Percentiles rank a stretch among this genome's conserved stretches.
Conservation (phyloP, 352 stramenopile species). For the Phytopythium montanum region DNA sequence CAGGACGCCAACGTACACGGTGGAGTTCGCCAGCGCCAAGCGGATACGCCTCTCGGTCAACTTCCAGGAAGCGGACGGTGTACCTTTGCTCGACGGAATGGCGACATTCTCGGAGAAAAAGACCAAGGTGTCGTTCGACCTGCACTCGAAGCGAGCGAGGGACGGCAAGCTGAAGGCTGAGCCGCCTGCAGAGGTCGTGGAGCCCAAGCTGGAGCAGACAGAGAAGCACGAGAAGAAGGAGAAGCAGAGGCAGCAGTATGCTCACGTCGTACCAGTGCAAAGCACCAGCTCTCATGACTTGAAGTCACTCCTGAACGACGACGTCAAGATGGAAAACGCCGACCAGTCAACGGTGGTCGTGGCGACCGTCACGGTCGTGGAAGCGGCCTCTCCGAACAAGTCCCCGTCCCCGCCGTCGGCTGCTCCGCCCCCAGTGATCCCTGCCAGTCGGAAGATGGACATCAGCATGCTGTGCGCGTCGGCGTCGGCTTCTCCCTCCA, state of each 20-base stretch:
- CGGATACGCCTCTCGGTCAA: conserved; percentile 78
- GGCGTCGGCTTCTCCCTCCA: conserved; percentile 19
- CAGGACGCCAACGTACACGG: conserved; percentile 45
- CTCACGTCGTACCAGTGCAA: background rate
- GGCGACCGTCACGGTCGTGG: background rate
- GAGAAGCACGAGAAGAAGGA: background rate
- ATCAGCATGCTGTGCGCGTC: conserved; percentile 36
- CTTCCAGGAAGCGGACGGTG: conserved; percentile 28
- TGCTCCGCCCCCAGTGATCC: background rate
- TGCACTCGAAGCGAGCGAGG: background rate
- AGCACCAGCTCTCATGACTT: background rate
- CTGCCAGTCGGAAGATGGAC: conserved; percentile 35
- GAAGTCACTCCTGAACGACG: background rate
- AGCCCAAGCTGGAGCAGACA: background rate
- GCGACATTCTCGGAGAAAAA: background rate
- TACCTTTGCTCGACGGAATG: background rate
- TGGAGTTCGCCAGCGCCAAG: conserved; percentile 76
- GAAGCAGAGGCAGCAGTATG: background rate
- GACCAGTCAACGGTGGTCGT: background rate
- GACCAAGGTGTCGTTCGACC: conserved; percentile 13
- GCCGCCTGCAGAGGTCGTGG: background rate
- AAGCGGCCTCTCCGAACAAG: background rate
- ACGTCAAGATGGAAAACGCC: conserved; percentile 5
- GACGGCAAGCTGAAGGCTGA: background rate
- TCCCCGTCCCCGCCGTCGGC: too few relatives aligned